Base-by-base conservation (phyloP, 495 filamentous ascomycete genomes). In the Friedmanniomyces simplex region DNA sequence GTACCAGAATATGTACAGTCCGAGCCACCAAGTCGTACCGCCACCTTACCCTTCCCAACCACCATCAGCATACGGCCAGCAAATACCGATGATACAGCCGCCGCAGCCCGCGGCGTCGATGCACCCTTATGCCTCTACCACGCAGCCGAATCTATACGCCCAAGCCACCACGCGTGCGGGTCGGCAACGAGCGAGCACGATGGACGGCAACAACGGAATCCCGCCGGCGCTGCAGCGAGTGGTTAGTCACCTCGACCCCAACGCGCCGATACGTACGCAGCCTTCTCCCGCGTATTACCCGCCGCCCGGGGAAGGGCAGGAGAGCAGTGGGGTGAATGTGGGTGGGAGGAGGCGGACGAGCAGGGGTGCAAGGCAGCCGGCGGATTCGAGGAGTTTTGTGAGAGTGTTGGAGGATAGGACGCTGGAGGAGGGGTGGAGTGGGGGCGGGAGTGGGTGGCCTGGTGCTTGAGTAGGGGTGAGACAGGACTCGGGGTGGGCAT, bases 261-360 rank as follows among this genome's bases (percentile, higher is more conserved):
- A 81, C 57, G 88, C 90, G 34, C 94, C 94, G 0, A 97, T 99
- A 66, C 79, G 94, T 45, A 70, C 96, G 39, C 94, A 99, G 67
- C 94, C 94, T 6, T 96, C 89, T 57, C 94, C 94, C 1, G 94
- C 94, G 8, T 99, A 99, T 70, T 97, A 96, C 63, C 94, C 93
- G 16, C 93, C 93, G 10, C 91, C 91, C n/a, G 81, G 88, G 1
- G 93, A 96, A 59, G 91, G 89, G 8, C 79, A 86, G 43, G 79
- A 84, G 12, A 83, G 77, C 24, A 79, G 73, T 34, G 68, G 78
- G 30, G 72, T 74, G n/a, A 85, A 82, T 62, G 79, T 63, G 2
- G 61, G 85, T 42, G 77, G 87, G 34, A 77, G 91, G 51, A 82
- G 91, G 64, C 85, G 88, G 21, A 94, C 89, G 58, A 64, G 78